A percentile compares a stretch with the other conserved stretches of the same genome.
Evolutionary conservation across 139 green algal species (phyloP).

Genomic region (Auxenochlorella pyrenoidosa): DNA sequence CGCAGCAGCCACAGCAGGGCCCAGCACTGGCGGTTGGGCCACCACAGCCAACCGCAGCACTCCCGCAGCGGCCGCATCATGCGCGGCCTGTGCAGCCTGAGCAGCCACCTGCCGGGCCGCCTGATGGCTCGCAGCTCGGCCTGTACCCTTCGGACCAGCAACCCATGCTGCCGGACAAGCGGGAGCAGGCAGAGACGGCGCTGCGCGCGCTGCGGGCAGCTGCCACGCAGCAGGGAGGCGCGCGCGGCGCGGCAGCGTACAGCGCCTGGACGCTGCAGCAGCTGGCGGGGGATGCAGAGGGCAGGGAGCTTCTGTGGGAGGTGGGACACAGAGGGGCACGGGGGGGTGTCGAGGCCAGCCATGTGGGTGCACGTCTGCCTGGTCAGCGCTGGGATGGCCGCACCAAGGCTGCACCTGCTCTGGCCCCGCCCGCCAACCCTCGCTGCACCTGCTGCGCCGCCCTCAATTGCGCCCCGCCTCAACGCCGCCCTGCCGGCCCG

Average conservation of each 20-base stretch:
- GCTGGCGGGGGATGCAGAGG: constrained; percentile 16
- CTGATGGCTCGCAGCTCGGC: not conserved
- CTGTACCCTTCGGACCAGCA: constrained; percentile 4
- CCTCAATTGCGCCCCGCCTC: no score
- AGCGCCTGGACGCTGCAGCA: constrained; percentile 13
- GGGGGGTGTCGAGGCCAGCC: no score
- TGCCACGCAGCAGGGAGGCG: not conserved
- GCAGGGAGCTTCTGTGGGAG: constrained; percentile 16
- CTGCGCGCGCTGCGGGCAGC: constrained; percentile 13
- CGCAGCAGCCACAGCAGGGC: not conserved
- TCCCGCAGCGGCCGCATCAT: not conserved
- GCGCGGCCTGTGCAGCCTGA: not conserved
- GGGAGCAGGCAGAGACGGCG: not conserved
- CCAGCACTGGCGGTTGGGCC: no score
- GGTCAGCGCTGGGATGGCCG: no score
- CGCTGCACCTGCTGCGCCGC: not conserved
- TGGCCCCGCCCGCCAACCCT: not conserved
- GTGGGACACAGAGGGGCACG: not conserved
- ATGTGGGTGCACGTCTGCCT: no score
- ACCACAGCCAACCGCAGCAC: not conserved
- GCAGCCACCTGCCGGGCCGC: not conserved
- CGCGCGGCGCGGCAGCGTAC: not conserved
- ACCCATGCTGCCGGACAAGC: not conserved
- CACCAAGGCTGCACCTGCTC: no score
- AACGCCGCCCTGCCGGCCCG: no score